phyloP scores from a whole-genome alignment of 2,329 filamentous ascomycete species.

The Microsporum canis region DNA sequence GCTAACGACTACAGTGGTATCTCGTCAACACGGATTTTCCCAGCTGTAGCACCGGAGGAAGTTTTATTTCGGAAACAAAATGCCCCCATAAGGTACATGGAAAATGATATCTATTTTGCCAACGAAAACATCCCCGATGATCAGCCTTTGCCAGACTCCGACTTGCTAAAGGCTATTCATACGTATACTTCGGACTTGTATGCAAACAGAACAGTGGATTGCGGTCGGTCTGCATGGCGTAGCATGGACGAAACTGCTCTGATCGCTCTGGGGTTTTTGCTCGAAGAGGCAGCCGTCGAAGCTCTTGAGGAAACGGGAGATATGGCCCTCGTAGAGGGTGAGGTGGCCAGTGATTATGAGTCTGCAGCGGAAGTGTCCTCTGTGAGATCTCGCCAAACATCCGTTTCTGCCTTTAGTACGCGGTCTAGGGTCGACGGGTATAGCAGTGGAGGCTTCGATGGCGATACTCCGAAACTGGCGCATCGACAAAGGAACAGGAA shows the following conservation, averaged over 20 bases:
- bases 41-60: slow-evolving; percentile 45
- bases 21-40: slow-evolving; percentile 20
- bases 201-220: slow-evolving; percentile 24
- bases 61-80: slow-evolving; percentile 44
- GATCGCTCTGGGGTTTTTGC: slow-evolving; percentile 48
- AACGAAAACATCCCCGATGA: slow-evolving; percentile 35
- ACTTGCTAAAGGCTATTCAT: slow-evolving; percentile 47
- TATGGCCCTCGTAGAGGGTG: slow-evolving; percentile 45
- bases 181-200: slow-evolving; percentile 48
- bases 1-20: slow-evolving; percentile 23
- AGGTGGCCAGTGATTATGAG: slow-evolving; percentile 19
- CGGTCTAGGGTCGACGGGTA: background rate
- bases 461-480: background rate
- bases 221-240: slow-evolving; percentile 33
- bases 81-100: slow-evolving; percentile 42
- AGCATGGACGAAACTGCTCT: slow-evolving; percentile 53
- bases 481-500: background rate
- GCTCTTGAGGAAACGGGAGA: slow-evolving; percentile 47
- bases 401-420: background rate
- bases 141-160: slow-evolving; percentile 41
- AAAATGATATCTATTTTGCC: slow-evolving; percentile 46
- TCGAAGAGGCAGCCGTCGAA: slow-evolving; percentile 47
- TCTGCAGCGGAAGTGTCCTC: slow-evolving; percentile 1
- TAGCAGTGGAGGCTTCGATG: background rate
- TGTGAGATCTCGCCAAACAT: background rate